Base-by-base conservation (phyloP, 495 filamentous ascomycete species). In the Parathielavia appendiculata region DNA sequence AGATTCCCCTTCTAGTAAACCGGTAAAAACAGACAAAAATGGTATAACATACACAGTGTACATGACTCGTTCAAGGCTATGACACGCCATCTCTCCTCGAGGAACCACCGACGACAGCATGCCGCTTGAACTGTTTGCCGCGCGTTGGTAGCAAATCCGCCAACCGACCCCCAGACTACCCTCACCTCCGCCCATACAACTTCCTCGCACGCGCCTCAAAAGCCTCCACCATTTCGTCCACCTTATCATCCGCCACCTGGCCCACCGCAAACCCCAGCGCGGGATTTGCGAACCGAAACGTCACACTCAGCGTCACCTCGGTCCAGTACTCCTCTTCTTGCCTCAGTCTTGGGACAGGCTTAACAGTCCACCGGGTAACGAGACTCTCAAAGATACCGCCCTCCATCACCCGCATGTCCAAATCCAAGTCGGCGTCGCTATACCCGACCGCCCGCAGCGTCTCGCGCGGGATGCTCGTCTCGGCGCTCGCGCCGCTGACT, bases 181-280 rank as follows among this genome's bases (percentile, higher is more conserved):
- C 30, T 57, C 54, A 43, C 48, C 36, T 20, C 43, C 41, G 1
- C 11, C 64, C 79, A 62, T 86, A 70, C 30, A 86, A 48, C 63
- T 80, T 75, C 73, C 76, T 75, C 41, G 89, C 88, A 67, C 89
- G 77, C 75, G 79, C 80, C 78, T 96, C 91, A 79, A 97, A 98
- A 32, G 93, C 93, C 74, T 87, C 83, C 65, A 98, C 86, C 92
- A 98, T 93, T 51, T 87, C 75, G 12, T 80, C 82, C 23, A 88
- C 92, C 65, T 96, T 86, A 73, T 88, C 89, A 43, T 88, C 89
- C 65, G 88, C 89, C 45, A 92, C 81, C 26, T 86, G 86, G 51
- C 83, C 76, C 71, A 90, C 92, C 63, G 96, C 72, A 22, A 84
- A 82, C 56, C 81, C 84, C 79, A 96, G 91, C 62, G 92, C 69